Evolutionary conservation across 345 rosid genomes (phyloP).

Genomic region (Sapria himalayana): DNA sequence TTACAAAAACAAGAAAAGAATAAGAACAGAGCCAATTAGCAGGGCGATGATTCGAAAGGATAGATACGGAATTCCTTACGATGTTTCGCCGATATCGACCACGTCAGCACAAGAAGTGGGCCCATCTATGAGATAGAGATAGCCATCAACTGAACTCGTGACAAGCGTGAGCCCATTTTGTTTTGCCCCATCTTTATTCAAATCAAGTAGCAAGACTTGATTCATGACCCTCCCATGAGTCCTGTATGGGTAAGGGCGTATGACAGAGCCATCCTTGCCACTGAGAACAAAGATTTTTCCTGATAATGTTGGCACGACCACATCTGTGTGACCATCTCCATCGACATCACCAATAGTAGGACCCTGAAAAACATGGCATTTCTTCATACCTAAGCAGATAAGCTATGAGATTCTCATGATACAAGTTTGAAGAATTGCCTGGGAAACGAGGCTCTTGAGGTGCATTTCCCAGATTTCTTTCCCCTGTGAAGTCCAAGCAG

Average conservation of each 20-base stretch:
- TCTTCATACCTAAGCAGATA: no score
- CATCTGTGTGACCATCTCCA: constrained; percentile 89
- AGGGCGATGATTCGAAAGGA: no score
- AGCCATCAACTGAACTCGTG: constrained; percentile 91
- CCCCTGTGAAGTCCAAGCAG: constrained; percentile 96
- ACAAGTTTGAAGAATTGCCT: no score
- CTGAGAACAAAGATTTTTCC: constrained; percentile 85
- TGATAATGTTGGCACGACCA: constrained; percentile 79
- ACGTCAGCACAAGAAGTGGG: constrained; percentile 92
- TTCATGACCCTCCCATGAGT: constrained; percentile 98
- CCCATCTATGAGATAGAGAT: constrained; percentile 91
- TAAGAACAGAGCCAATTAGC: no score
- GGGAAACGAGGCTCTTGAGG: constrained; percentile 84
- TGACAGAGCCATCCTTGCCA: constrained; percentile 77
- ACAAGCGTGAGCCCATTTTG: constrained; percentile 78
- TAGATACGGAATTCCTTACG: constrained; percentile 37
- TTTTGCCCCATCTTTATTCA: constrained; percentile 58
- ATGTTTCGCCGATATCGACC: constrained; percentile 95
- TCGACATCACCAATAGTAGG: constrained; percentile 85
- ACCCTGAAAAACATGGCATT: constrained; percentile 40
- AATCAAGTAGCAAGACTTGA: constrained; percentile 89
- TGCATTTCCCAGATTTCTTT: constrained; percentile 70
- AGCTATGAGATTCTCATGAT: no score
- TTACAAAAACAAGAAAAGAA: constrained; percentile 4
- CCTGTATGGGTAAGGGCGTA: constrained; percentile 85